Base-by-base conservation (phyloP, 2,329 filamentous ascomycete genomes). In the Trichophyton simii region DNA sequence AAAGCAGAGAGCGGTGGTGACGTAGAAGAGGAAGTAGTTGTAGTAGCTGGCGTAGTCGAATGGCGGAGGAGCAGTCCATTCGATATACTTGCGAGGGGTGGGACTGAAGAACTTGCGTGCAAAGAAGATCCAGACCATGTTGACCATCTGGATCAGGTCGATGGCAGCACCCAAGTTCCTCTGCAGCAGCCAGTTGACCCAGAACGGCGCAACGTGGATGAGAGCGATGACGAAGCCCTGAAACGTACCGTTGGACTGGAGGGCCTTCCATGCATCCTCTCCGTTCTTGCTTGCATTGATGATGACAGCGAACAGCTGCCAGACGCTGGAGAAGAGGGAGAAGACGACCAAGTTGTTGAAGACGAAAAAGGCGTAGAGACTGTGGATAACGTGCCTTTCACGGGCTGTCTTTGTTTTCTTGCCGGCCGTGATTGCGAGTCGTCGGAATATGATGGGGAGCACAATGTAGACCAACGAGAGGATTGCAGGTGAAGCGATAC, bases 11-110 rank as follows among this genome's bases (percentile, higher is more conserved):
- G 90, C 87, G 36, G 97, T 88, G 0, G 92, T 96, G 25, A 88
- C 81, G 76, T 97, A 99, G 76, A 89, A 99, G 34, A 97, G 79
- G 74, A 96, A 96, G 73, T 95, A 97, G 74, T 96, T 97, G 81
- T 96, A 99, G 76, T 97, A 97, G 67, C 85, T 90, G 62, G 94
- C 90, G 70, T 96, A 97, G 67, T 97, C 91, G 72, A 99, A 96
- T 0, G 89, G 80, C 1, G 89, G 91, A 0, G 94, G 94, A 2
- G 94, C 94, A 0, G 91, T 96, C 70, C 94, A 83, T 72, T 96
- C 89, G 67, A 97, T 97, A 67, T 94, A 79, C 72, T 96, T 87
- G 67, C 94, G 83, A 3, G 94, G 94, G 1, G 94, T 97, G 2
- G 92, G 92, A 64, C 84, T 87, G 28, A 89, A 82, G 68, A 96